Conservation (phyloP, 371 early-diverging fungal species). For the Mucor lusitanicus region DNA sequence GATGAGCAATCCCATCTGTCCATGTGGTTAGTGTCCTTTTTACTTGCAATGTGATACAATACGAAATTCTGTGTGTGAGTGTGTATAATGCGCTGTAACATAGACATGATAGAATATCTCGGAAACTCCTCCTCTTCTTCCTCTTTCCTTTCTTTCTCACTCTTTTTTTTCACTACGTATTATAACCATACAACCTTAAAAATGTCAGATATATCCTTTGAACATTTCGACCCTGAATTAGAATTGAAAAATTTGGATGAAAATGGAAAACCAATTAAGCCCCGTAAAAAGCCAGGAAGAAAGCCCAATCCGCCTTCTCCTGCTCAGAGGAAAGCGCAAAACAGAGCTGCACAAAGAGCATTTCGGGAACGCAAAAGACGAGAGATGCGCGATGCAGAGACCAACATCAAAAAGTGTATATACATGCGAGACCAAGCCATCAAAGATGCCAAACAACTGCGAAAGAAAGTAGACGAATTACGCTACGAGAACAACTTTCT, state of each 20-base stretch:
- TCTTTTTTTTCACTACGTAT: not conserved
- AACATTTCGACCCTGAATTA: slow-evolving; percentile 46
- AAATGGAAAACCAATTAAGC: slow-evolving; percentile 43
- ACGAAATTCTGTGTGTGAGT: not conserved
- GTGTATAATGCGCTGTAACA: not conserved
- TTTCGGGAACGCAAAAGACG: slow-evolving; percentile 77
- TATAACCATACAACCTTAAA: not conserved
- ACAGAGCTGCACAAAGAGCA: slow-evolving; percentile 76
- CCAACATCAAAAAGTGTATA: slow-evolving; percentile 34
- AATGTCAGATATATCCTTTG: slow-evolving; percentile 37
- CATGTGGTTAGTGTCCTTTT: slow-evolving; percentile 12
- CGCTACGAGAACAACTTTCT: slow-evolving; percentile 38
- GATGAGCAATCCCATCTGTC: not conserved
- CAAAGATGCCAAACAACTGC: slow-evolving; percentile 20
- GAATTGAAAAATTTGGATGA: slow-evolving; percentile 39
- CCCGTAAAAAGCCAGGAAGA: slow-evolving; percentile 45
- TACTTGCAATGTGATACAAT: slow-evolving; percentile 1
- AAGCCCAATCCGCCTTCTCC: slow-evolving; percentile 54
- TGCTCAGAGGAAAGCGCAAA: slow-evolving; percentile 72
- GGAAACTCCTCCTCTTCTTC: not conserved
- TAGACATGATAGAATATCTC: not conserved
- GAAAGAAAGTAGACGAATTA: slow-evolving; percentile 25
- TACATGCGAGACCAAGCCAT: slow-evolving; percentile 36
- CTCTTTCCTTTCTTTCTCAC: not conserved
- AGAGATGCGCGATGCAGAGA: slow-evolving; percentile 73